Evolutionary conservation across 129 eudicot genomes (phyloP), one percentile per base, ranked within the genome.

Genomic region (Rutidosis leptorrhynchoides): DNA sequence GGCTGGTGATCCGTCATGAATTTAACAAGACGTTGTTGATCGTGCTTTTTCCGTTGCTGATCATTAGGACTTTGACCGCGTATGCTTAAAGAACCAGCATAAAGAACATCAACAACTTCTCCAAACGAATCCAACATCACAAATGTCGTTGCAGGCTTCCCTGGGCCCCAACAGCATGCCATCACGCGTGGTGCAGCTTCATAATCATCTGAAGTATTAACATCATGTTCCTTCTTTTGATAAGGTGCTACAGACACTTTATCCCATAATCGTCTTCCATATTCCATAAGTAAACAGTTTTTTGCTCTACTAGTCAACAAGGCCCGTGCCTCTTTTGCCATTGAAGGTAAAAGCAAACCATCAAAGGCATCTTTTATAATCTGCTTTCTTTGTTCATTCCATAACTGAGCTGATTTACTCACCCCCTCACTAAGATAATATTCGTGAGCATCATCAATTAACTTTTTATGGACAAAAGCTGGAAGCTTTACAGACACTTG

Each of bases 91-190:
- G 92, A 86, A 55, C 90, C 90, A 22, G 95, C 95, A 78, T 77
- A 76, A 37, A 94, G 46, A 4, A 89, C 84, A 82, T 94, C 99
- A 51, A 89, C 40, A 23, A 94, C 82, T 63, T 94, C 99, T 29
- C 99, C 99, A 70, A 75, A 73, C 19, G 95, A 84, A 77, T 94
- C 99, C 88, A 94, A 66, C 97, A 94, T 94, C 78, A 86, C 99
- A 75, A 94, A 94, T 29, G 99, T 94, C 6, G 97, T 94, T 28
- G 97, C 79, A 7, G 99, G 99, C 64, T 81, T 89, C 68, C 99
- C 99, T 0, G 95, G 90, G 42, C 99, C 99, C 99, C 99, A 89
- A 73, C 99, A 94, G 76, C 99, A 94, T 53, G 99, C 97, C 99
- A 94, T 89, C 62, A 94, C 97, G 65, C 95, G 82, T 2, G 99